Evolutionary conservation across 306 rosid species (phyloP).

Genomic region (Myrica gale): DNA sequence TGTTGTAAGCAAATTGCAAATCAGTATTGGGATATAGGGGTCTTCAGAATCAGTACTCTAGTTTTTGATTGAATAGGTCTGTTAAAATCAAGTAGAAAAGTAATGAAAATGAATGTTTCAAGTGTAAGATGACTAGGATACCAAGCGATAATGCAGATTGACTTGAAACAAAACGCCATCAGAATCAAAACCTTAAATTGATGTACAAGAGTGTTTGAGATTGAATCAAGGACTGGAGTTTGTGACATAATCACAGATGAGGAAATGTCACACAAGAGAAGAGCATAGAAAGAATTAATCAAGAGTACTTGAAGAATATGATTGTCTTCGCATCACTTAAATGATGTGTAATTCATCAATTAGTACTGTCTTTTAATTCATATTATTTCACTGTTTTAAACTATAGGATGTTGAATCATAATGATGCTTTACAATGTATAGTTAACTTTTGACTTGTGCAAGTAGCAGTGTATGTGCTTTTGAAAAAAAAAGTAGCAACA

Average conservation of each 20-base stretch:
- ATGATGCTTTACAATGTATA: neutral
- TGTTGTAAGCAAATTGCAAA: neutral
- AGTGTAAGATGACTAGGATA: neutral
- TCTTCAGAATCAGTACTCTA: neutral
- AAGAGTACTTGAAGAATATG: neutral
- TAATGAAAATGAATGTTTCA: neutral
- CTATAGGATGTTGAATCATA: neutral
- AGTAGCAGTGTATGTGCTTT: neutral
- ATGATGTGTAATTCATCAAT: neutral
- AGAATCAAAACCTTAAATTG: neutral
- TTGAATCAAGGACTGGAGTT: neutral
- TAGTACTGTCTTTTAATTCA: too few relatives aligned
- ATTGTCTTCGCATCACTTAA: neutral
- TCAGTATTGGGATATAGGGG: slow-evolving; percentile 2
- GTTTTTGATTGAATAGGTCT: neutral
- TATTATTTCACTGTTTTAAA: too few relatives aligned
- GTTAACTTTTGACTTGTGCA: neutral
- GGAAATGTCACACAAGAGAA: neutral
- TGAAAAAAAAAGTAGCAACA: too few relatives aligned
- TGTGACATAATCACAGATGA: neutral
- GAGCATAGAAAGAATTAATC: neutral
- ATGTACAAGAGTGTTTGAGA: neutral
- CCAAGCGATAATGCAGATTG: neutral
- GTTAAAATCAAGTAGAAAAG: neutral
- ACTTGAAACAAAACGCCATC: neutral